These are phyloP conservation scores for Crithidia thermophila DNA, from an alignment of 208 protist genomes.

Conservation along the genomic window DNA sequence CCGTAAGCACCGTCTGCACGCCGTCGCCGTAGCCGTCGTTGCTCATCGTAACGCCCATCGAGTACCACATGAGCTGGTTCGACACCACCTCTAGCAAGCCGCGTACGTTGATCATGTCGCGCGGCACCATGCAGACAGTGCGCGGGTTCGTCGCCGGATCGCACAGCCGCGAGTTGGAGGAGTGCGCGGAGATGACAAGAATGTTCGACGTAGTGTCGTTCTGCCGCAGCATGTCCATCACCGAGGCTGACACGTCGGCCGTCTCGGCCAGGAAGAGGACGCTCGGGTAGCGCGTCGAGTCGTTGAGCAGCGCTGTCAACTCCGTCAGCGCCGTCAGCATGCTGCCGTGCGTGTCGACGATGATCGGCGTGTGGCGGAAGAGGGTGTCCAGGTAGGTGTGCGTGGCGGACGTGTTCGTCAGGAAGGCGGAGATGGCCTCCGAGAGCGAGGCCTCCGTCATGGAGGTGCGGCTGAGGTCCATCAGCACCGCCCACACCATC, in stretches of 20 bases:
- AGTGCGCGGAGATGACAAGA: constrained; percentile 63
- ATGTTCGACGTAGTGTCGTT: constrained; percentile 44
- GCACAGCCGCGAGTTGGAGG: constrained; percentile 69
- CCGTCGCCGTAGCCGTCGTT: constrained; percentile 65
- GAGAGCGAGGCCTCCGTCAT: constrained; percentile 38
- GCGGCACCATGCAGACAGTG: constrained; percentile 79
- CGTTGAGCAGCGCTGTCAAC: constrained; percentile 43
- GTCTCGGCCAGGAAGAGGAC: constrained; percentile 78
- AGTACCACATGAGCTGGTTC: constrained; percentile 71
- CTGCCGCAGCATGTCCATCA: constrained; percentile 64
- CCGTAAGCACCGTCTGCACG: constrained; percentile 43
- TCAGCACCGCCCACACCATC: constrained; percentile 54
- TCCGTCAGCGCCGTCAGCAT: constrained; percentile 56
- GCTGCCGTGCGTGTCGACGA: constrained; percentile 67
- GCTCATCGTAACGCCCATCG: constrained; percentile 68
- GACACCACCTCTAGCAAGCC: constrained; percentile 68
- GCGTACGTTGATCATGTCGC: constrained; percentile 70
- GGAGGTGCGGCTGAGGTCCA: constrained; percentile 50
- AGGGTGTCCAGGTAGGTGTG: constrained; percentile 25
- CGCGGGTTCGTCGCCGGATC: constrained; percentile 55
- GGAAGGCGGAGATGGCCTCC: constrained; percentile 35
- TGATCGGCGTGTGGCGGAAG: constrained; percentile 36
- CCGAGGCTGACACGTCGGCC: constrained; percentile 58
- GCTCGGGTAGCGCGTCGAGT: constrained; percentile 41
- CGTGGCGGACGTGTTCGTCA: constrained; percentile 17